phyloP scores from a whole-genome alignment of 179 eudicot genomes.

The Sideroxylon spinosum region DNA sequence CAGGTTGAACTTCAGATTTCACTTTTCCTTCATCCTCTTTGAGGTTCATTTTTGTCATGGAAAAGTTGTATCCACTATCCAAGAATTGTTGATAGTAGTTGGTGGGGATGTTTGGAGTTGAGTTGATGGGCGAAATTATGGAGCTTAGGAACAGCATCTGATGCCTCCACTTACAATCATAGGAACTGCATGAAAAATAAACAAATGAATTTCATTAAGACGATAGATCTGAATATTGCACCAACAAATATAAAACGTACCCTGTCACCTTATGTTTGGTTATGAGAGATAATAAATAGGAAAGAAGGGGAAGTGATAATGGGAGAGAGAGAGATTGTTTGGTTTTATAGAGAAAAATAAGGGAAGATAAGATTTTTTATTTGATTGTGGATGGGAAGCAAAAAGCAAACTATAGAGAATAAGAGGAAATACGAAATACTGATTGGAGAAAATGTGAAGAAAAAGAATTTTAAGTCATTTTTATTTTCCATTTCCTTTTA shows the following conservation, averaged over 20 bases:
- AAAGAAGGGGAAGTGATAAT: too few relatives aligned
- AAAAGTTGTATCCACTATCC: neutral
- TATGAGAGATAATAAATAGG: too few relatives aligned
- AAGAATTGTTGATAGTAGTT: neutral
- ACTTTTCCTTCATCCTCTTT: neutral
- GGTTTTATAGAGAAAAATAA: too few relatives aligned
- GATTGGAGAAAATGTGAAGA: too few relatives aligned
- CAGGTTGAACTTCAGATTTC: slow-evolving; percentile 15
- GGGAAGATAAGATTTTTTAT: neutral
- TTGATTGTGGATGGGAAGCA: neutral
- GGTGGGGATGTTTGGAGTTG: slow-evolving; percentile 25
- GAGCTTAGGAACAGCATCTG: slow-evolving; percentile 75
- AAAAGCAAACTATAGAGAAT: slow-evolving; percentile 21
- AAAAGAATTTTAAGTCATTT: too few relatives aligned
- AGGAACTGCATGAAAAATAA: slow-evolving; percentile 71
- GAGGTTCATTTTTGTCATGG: neutral
- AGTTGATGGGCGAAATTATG: slow-evolving; percentile 64
- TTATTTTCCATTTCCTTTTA: too few relatives aligned
- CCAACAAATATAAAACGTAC: too few relatives aligned
- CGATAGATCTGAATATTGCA: too few relatives aligned
- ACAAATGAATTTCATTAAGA: too few relatives aligned
- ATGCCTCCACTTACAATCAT: slow-evolving; percentile 78
- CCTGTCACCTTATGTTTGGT: too few relatives aligned
- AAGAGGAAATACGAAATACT: too few relatives aligned
- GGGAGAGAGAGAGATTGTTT: too few relatives aligned